phyloP scores from a whole-genome alignment of 1,139 yeast species.

The Sugiyamaella grinbergsii region DNA sequence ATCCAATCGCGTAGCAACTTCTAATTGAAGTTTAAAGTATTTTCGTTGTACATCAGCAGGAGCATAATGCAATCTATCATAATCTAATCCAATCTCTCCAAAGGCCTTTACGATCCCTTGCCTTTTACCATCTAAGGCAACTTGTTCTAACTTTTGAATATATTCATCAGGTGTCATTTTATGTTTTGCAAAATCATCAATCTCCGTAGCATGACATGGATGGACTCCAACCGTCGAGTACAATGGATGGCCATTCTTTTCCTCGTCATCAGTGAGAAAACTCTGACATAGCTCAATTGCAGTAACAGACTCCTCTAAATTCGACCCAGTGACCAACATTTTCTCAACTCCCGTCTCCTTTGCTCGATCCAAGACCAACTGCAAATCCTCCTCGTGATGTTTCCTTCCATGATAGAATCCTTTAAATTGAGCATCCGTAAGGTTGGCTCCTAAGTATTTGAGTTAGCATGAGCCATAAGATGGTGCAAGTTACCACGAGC shows the following conservation, averaged over 20 bases:
- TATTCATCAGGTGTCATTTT: constrained; percentile 51
- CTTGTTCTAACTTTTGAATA: constrained; percentile 50
- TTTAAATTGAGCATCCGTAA: constrained; percentile 84
- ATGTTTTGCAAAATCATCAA: constrained; percentile 55
- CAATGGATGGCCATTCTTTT: constrained; percentile 33
- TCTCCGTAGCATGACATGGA: constrained; percentile 82
- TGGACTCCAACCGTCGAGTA: constrained; percentile 88
- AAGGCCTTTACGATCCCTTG: constrained; percentile 63
- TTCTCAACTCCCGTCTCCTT: constrained; percentile 61
- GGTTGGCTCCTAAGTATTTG: constrained; percentile 65
- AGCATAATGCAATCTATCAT: constrained; percentile 81
- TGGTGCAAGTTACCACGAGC: too few species aligned
- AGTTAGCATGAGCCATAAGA: too few species aligned
- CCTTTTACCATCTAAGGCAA: constrained; percentile 54
- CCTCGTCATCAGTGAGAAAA: constrained; percentile 43
- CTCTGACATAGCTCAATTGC: constrained; percentile 50
- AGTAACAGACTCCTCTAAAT: constrained; percentile 60
- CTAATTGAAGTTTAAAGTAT: constrained; percentile 73
- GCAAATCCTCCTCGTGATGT: constrained; percentile 66
- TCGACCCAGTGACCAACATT: constrained; percentile 83
- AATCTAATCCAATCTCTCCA: constrained; percentile 94
- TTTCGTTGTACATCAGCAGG: constrained; percentile 63
- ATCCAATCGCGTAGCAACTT: constrained; percentile 52
- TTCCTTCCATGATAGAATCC: constrained; percentile 74
- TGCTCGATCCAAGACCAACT: constrained; percentile 67